phyloP scores from a whole-genome alignment of 2,329 filamentous ascomycete species.

The Aureobasidium sp. region DNA sequence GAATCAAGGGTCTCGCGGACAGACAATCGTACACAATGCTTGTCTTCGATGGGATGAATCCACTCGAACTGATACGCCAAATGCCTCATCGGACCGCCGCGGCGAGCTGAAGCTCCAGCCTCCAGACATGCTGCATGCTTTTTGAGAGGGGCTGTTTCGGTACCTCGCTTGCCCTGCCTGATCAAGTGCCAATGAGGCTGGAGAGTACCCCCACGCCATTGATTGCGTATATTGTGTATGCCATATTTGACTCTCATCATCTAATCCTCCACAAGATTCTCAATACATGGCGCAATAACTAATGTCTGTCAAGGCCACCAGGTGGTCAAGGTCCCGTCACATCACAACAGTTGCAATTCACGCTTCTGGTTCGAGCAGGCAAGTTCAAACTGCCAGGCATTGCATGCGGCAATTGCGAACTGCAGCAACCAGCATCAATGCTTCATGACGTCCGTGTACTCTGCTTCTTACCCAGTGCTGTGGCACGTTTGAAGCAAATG shows the following conservation, averaged over 20 bases:
- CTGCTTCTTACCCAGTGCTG: neutral
- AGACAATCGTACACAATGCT: neutral
- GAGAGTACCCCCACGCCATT: constrained; percentile 2
- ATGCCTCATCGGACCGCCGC: neutral
- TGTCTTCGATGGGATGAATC: neutral
- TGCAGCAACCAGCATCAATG: neutral
- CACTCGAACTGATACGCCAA: neutral
- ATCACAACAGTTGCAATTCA: constrained; percentile 3
- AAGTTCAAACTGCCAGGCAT: neutral
- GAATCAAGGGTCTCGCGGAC: constrained; percentile 3
- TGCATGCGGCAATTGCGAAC: neutral
- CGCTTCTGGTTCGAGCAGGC: neutral
- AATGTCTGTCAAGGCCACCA: neutral
- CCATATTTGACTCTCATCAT: neutral
- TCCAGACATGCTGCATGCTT: neutral
- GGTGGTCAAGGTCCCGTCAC: constrained; percentile 6
- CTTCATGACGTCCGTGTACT: constrained; percentile 9
- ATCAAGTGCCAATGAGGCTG: constrained; percentile 8
- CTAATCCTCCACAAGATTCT: neutral
- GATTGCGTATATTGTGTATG: neutral
- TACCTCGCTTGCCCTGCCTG: constrained; percentile 10
- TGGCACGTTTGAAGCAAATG: constrained; percentile 5
- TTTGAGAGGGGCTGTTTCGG: neutral
- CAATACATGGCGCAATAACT: constrained; percentile 6
- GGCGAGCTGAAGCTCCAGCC: neutral